Percentiles rank a stretch among this genome's conserved stretches.
These are phyloP conservation scores for Eragrostis curvula DNA, from an alignment of 176 grass and related monocot genomes.

Conservation along the genomic window DNA sequence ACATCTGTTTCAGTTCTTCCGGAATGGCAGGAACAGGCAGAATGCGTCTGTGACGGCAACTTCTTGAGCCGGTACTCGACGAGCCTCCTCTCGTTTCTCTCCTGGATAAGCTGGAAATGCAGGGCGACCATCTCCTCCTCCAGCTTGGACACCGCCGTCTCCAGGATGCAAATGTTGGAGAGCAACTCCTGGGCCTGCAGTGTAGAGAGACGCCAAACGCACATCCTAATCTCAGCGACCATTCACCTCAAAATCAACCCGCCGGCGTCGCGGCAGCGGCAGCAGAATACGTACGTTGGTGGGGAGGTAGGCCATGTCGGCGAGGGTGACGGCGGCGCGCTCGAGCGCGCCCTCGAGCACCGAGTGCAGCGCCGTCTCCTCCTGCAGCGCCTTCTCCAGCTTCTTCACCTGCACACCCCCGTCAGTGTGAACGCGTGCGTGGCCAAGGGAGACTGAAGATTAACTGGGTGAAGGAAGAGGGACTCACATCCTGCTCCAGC, in stretches of 20 bases:
- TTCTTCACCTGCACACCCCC: constrained; percentile 50
- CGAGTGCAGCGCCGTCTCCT: constrained; percentile 77
- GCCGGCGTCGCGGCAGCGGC: background rate
- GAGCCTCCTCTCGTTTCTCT: constrained; percentile 92
- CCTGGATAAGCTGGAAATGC: constrained; percentile 95
- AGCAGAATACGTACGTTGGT: constrained; percentile 49
- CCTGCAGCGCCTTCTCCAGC: constrained; percentile 68
- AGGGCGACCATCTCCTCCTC: constrained; percentile 90
- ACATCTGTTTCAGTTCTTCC: constrained; percentile 34
- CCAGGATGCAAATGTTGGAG: constrained; percentile 73
- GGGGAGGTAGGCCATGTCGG: constrained; percentile 82
- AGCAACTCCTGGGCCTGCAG: constrained; percentile 81
- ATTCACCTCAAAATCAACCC: background rate
- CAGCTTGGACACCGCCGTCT: constrained; percentile 57
- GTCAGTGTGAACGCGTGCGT: background rate
- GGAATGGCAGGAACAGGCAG: constrained; percentile 46
- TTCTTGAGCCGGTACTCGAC: constrained; percentile 81
- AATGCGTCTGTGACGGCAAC: constrained; percentile 31
- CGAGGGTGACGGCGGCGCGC: constrained; percentile 76
- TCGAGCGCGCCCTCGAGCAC: constrained; percentile 82
- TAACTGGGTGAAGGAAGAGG: background rate
- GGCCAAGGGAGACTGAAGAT: background rate
- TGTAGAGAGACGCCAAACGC: background rate
- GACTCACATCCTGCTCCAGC: constrained; percentile 83
- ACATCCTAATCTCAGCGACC: background rate